Conservation (phyloP, 495 filamentous ascomycete species). For the Hypoxylon rickii region DNA sequence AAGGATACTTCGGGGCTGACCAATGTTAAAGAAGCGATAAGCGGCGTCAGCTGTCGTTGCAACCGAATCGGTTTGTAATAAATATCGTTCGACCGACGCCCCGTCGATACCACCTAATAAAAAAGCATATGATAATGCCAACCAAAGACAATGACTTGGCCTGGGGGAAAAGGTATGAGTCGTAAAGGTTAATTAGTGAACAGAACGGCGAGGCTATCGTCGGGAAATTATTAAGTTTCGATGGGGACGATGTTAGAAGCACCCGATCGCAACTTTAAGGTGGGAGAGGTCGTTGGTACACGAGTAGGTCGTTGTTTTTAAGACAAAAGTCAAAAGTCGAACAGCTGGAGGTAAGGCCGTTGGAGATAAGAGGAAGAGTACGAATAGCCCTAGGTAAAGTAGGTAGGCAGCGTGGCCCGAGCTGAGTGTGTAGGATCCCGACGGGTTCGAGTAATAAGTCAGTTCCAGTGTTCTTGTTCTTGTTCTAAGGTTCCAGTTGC, state of each 20-base stretch:
- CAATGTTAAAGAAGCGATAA: slow-evolving; percentile 27
- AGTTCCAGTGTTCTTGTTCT: too few species aligned
- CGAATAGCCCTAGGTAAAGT: too few species aligned
- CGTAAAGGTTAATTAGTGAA: slow-evolving; percentile 21
- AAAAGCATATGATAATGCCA: background rate
- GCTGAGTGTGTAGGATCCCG: too few species aligned
- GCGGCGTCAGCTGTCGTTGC: slow-evolving; percentile 26
- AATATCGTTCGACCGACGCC: slow-evolving; percentile 23
- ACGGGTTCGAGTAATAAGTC: too few species aligned
- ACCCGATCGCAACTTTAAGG: slow-evolving; percentile 26
- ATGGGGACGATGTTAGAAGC: slow-evolving; percentile 1
- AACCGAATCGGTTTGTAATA: slow-evolving; percentile 29
- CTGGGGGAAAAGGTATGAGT: slow-evolving; percentile 13
- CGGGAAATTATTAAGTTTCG: slow-evolving; percentile 18
- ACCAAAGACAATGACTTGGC: background rate
- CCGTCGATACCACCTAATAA: slow-evolving; percentile 8
- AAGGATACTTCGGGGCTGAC: slow-evolving; percentile 1
- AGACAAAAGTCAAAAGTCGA: slow-evolving; percentile 1
- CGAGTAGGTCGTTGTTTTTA: slow-evolving; percentile 13
- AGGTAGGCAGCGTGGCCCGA: too few species aligned
- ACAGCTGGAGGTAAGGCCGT: too few species aligned
- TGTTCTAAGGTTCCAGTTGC: too few species aligned
- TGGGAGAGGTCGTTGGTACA: background rate
- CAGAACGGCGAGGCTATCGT: slow-evolving; percentile 21
- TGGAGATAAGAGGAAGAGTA: background rate